Conservation (phyloP, 768 basidiomycete genomes). For the Agaricus sinodeliciosus region DNA sequence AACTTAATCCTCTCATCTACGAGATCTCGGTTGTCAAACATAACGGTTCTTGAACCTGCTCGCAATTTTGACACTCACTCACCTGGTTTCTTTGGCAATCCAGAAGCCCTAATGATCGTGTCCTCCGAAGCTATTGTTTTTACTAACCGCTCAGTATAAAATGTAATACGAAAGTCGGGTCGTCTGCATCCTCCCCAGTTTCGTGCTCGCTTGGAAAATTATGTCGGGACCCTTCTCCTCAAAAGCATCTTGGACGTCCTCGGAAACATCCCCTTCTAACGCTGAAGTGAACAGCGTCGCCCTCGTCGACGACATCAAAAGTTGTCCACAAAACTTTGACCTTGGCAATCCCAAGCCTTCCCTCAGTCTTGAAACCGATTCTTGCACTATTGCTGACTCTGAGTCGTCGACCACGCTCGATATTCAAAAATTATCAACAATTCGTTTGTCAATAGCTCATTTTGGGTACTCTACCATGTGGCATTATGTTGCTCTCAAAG, state of each 20-base stretch:
- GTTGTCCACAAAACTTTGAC: background rate
- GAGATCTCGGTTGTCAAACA: constrained; percentile 1
- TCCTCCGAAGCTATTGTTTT: constrained; percentile 18
- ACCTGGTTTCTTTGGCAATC: constrained; percentile 22
- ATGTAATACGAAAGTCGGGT: constrained; percentile 6
- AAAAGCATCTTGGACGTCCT: background rate
- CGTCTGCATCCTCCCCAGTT: background rate
- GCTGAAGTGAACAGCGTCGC: background rate
- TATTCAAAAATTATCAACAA: constrained; percentile 38
- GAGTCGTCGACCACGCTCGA: constrained; percentile 24
- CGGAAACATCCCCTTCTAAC: background rate
- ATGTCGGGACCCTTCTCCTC: background rate
- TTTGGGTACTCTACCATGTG: constrained; percentile 45
- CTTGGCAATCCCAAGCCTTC: background rate
- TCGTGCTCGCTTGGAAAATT: background rate
- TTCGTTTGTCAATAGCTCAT: constrained; percentile 56
- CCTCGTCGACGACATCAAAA: background rate
- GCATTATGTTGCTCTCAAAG: constrained; percentile 5
- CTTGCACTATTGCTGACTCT: constrained; percentile 20
- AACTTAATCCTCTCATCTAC: constrained; percentile 6
- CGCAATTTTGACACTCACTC: constrained; percentile 12
- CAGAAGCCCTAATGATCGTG: constrained; percentile 21
- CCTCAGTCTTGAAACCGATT: constrained; percentile 13
- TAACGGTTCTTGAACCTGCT: background rate
- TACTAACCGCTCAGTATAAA: constrained; percentile 25